These are phyloP conservation scores for Termitomyces sp. DNA, from an alignment of 768 basidiomycete genomes.

Conservation along the genomic window DNA sequence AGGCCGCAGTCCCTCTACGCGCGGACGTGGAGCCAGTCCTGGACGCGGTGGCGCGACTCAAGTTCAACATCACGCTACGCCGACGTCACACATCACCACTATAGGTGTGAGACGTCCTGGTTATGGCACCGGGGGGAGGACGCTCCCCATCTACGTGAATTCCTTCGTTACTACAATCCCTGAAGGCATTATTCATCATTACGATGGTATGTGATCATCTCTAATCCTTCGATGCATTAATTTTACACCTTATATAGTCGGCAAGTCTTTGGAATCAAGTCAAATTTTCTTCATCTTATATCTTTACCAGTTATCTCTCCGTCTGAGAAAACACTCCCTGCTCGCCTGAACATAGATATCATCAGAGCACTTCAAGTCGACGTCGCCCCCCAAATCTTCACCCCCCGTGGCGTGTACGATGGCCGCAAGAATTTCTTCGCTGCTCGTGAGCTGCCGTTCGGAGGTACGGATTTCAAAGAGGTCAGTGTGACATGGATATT, in stretches of 20 bases:
- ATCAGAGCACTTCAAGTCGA: conserved; percentile 57
- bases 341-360: conserved; percentile 64
- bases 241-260: not conserved
- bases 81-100: conserved; percentile 38
- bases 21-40: conserved; percentile 11
- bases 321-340: conserved; percentile 64
- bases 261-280: not conserved
- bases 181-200: conserved; percentile 64
- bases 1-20: conserved; percentile 11
- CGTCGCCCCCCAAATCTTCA: conserved; percentile 62
- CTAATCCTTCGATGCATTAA: not conserved
- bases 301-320: conserved; percentile 52
- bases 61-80: conserved; percentile 21
- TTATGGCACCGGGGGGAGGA: conserved; percentile 52
- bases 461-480: conserved; percentile 44
- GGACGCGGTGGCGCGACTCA: conserved; percentile 28
- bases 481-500: conserved; percentile 25
- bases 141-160: conserved; percentile 44
- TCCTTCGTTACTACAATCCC: conserved; percentile 63
- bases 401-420: conserved; percentile 70
- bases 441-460: conserved; percentile 55
- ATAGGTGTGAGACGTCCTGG: conserved; percentile 67
- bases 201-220: conserved; percentile 55
- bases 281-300: not conserved
- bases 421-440: conserved; percentile 76